Conservation (phyloP, 2,329 filamentous ascomycete species). For the Onygenales sp. region DNA sequence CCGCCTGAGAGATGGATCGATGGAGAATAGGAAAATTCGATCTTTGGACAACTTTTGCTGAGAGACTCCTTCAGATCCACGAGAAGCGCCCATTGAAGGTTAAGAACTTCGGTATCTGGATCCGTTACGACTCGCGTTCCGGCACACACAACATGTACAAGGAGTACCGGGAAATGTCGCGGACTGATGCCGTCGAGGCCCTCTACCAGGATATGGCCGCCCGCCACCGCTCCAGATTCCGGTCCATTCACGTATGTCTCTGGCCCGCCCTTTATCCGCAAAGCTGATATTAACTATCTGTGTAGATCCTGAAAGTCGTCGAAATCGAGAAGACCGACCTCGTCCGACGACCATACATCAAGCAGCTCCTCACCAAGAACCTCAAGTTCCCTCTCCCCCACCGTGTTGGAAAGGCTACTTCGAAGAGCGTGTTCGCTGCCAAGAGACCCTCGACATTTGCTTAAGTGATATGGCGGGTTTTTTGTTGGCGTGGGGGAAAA, state of each 20-base stretch:
- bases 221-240: slow-evolving; percentile 95
- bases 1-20: not conserved
- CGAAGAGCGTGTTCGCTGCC: slow-evolving; percentile 87
- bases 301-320: slow-evolving; percentile 92
- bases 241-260: slow-evolving; percentile 91
- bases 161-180: slow-evolving; percentile 99
- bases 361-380: slow-evolving; percentile 90
- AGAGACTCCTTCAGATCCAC: slow-evolving; percentile 56
- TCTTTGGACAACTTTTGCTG: not conserved
- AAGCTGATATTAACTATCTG: slow-evolving; percentile 11
- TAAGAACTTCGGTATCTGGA: slow-evolving; percentile 99
- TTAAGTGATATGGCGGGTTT: slow-evolving; percentile 48
- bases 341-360: slow-evolving; percentile 98
- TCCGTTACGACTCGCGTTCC: slow-evolving; percentile 99
- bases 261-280: not conserved
- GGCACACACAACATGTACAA: slow-evolving; percentile 99
- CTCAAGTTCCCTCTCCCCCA: slow-evolving; percentile 98
- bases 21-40: slow-evolving; percentile 1
- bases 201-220: slow-evolving; percentile 99
- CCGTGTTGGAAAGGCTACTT: slow-evolving; percentile 72
- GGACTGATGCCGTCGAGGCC: slow-evolving; percentile 88
- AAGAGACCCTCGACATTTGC: slow-evolving; percentile 96
- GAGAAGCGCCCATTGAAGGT: slow-evolving; percentile 99
- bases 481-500: slow-evolving; percentile 5
- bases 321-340: slow-evolving; percentile 92